Evolutionary conservation across 1,284 basidiomycete genomes (phyloP), one percentile per base, ranked within the genome.

Genomic region (Fomitopsis palustris): DNA sequence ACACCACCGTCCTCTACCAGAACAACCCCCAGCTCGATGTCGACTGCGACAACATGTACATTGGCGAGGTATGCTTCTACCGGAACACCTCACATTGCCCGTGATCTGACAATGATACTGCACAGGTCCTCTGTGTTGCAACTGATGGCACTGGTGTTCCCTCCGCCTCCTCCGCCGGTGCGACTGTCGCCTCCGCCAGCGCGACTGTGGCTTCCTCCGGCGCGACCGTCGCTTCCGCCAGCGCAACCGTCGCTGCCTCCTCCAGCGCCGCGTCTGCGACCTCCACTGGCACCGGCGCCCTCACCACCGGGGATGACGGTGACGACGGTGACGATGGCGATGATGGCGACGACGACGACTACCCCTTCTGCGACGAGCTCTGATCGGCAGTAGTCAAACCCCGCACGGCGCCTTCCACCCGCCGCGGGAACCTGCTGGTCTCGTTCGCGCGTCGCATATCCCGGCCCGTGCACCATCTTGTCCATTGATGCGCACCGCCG

Each of bases 11-110:
- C 3, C 74, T 90, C 54, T 73, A 68, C 65, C 12, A 61, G 61
- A 88, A 89, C 80, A 90, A 90, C 81, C 87, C 87, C n/a, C 83
- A 88, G 69, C 74, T 90, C 65, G 67, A 84, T 66, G 14, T 61
- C 0, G 75, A 71, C 0, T 90, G 88, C 70, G 65, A 64, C 63
- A 90, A 90, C 75, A 72, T 90, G 64, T 88, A 88, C 69, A 68
- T 85, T 57, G 86, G 82, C 71, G 84, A 87, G 81, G 87, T 88
- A 38, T 52, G 80, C 72, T 6, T 47, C 12, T 17, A 7, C 41
- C 41, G 41, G 25, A 25, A 35, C 33, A 29, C 17, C 3, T 52
- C 42, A 38, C 19, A 53, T 19, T 39, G 27, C 27, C 49, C 62
- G 7, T 16, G 49, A 60, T 49, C 58, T 60, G 25, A 54, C 49